phyloP scores from a whole-genome alignment of 805 yeast species.

The Saccharomycopsis amapae region DNA sequence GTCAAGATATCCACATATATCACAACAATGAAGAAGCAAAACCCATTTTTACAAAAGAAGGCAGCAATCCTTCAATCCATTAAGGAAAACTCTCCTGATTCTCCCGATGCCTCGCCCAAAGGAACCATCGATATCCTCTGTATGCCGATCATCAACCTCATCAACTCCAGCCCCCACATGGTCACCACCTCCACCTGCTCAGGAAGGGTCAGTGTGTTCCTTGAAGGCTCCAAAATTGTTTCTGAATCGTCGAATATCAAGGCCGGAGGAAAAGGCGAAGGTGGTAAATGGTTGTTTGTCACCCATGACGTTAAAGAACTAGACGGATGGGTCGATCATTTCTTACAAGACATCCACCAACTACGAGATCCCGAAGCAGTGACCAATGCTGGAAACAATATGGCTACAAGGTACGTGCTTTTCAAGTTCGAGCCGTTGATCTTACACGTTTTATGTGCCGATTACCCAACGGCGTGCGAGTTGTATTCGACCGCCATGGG shows the following conservation, averaged over 20 bases:
- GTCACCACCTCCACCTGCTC: slow-evolving; percentile 88
- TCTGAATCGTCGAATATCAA: slow-evolving; percentile 25
- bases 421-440: slow-evolving; percentile 84
- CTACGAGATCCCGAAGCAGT: not conserved
- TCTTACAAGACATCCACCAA: not conserved
- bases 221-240: slow-evolving; percentile 56
- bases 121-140: slow-evolving; percentile 76
- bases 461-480: slow-evolving; percentile 47
- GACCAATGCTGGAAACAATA: not conserved
- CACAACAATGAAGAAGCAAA: slow-evolving; percentile 25
- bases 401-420: slow-evolving; percentile 47
- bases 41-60: slow-evolving; percentile 66
- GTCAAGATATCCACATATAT: too few species aligned
- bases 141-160: slow-evolving; percentile 60
- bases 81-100: slow-evolving; percentile 32
- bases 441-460: slow-evolving; percentile 73
- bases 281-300: slow-evolving; percentile 79
- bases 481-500: slow-evolving; percentile 68
- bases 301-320: slow-evolving; percentile 54
- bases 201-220: slow-evolving; percentile 75
- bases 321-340: slow-evolving; percentile 36
- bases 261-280: slow-evolving; percentile 79
- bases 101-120: slow-evolving; percentile 74
- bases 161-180: slow-evolving; percentile 57
- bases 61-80: slow-evolving; percentile 46